phyloP scores from a whole-genome alignment of 495 filamentous ascomycete species.

The Penicillium antarcticum region DNA sequence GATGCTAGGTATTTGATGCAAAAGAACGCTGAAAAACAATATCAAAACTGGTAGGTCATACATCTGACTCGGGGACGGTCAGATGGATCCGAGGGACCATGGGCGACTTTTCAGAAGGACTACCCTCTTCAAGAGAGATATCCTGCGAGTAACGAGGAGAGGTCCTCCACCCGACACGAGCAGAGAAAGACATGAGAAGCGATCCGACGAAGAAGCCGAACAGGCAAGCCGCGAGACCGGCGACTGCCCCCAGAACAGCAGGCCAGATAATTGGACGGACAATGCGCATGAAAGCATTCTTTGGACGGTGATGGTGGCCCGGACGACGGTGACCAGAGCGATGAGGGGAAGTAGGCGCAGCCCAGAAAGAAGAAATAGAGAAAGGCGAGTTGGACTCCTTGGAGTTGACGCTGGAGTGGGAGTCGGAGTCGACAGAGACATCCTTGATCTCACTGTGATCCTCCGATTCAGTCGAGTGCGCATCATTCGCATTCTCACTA shows the following conservation, averaged over 20 bases:
- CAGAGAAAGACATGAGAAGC: constrained; percentile 29
- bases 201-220: constrained; percentile 42
- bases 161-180: constrained; percentile 7
- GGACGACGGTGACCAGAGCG: constrained; percentile 6
- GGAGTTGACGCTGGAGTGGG: neutral
- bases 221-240: constrained; percentile 38
- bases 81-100: constrained; percentile 10
- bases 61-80: constrained; percentile 2
- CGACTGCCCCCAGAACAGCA: constrained; percentile 32
- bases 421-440: neutral
- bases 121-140: constrained; percentile 13
- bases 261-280: constrained; percentile 36
- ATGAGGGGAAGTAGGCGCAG: constrained; percentile 5
- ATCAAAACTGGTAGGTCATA: neutral
- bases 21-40: neutral
- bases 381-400: constrained; percentile 10
- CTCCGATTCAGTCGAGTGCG: too few relatives aligned
- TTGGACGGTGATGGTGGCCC: constrained; percentile 14
- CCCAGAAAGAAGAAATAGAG: constrained; percentile 20
- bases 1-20: neutral
- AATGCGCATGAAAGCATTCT: constrained; percentile 25
- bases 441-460: too few relatives aligned
- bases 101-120: constrained; percentile 18
- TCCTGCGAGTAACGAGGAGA: neutral
- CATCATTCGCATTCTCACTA: too few relatives aligned